Evolutionary conservation across 2,329 filamentous ascomycete species (phyloP).

Genomic region (Hymenoscyphus linearis): DNA sequence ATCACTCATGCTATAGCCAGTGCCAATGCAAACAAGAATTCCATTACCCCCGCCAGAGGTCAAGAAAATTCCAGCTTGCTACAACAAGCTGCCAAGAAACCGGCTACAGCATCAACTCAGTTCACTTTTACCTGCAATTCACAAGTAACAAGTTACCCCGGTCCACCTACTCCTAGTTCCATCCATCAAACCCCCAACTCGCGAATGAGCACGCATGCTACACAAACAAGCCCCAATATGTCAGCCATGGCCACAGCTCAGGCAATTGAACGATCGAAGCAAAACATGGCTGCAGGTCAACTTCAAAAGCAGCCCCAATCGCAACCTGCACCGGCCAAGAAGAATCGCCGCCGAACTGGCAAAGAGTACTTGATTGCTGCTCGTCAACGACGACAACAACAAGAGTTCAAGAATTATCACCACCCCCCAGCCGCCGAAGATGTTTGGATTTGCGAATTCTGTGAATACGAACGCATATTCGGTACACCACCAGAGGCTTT

Average conservation of each 20-base stretch:
- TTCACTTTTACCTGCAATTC: constrained; percentile 97
- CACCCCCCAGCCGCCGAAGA: constrained; percentile 68
- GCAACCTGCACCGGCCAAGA: constrained; percentile 42
- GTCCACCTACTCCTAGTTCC: constrained; percentile 31
- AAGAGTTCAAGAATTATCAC: constrained; percentile 70
- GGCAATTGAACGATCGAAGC: constrained; percentile 24
- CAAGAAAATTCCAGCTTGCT: constrained; percentile 77
- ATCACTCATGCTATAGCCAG: constrained; percentile 91
- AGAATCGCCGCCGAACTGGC: constrained; percentile 60
- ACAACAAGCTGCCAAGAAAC: constrained; percentile 56
- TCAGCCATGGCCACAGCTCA: constrained; percentile 9
- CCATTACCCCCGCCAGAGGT: constrained; percentile 51
- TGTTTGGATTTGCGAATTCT: constrained; percentile 95
- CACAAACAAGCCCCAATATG: constrained; percentile 32
- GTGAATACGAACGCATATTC: constrained; percentile 95
- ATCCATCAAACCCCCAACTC: constrained; percentile 24
- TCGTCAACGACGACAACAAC: constrained; percentile 69
- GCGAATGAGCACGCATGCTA: constrained; percentile 30
- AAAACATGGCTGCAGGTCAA: constrained; percentile 27
- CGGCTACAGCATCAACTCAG: constrained; percentile 70
- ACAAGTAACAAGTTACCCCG: constrained; percentile 75
- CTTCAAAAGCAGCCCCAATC: constrained; percentile 36
- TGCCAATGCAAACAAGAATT: constrained; percentile 73
- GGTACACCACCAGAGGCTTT: constrained; percentile 78
- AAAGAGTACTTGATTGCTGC: constrained; percentile 73